Base-by-base conservation (phyloP, 306 rosid genomes). In the Phaseolus lunatus region DNA sequence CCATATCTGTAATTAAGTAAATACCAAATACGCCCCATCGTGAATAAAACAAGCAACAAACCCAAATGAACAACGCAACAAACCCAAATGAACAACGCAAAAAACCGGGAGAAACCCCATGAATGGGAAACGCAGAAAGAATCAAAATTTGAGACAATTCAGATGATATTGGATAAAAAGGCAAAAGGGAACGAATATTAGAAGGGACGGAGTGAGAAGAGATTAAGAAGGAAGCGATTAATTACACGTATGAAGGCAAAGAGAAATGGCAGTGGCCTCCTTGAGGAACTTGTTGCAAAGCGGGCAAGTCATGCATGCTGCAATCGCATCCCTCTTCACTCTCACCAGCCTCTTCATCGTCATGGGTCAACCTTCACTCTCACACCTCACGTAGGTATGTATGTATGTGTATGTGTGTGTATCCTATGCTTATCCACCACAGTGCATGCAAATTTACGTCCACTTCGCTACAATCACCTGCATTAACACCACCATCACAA, bases 191-290 rank as follows among this genome's bases (percentile, higher is more conserved):
- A 31, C 0, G 33, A 31, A 22, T 19, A 52, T 20, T 10, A 22
- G 7, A 27, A 57, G 45, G 72, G 72, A 15, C 12, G 12, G 12
- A 41, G 5, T 11, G 4, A 43, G 48, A 43, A 11, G 5, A 43
- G 29, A 50, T 50, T 59, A 6, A 35, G 22, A 22, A 23, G 52
- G 67, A 79, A 65, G 5, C 24, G 75, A 12, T 12, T 43, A 43
- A 43, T 95, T 70, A 95, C 98, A 95, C 75, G 98, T 95, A 75
- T 95, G 98, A 77, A 95, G 94, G 59, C 98, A 95, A 44, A 86
- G 92, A 39, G 92, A 83, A 63, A 95, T 89, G 43, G 96, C 89
- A 39, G 98, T 95, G 56, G 98, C 97, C 15, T 95, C 93, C 48
- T 29, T 86, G 63, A 88, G 88, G 41, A 92, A 81, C 53, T 90